Evolutionary conservation across 768 basidiomycete species (phyloP).

Genomic region (Saitozyma podzolica): DNA sequence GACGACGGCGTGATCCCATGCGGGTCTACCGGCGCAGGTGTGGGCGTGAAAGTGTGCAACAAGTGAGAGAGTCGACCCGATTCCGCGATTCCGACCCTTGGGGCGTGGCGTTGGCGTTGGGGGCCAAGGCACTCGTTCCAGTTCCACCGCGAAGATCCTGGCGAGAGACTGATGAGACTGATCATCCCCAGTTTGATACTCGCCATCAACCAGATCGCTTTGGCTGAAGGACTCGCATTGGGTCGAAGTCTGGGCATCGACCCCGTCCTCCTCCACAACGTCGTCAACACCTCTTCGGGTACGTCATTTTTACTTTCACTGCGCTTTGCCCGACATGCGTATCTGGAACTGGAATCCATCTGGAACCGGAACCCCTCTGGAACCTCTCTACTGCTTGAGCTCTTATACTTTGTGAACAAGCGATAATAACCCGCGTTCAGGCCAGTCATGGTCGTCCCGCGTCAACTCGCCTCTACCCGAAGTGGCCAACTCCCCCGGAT

Average conservation of each 20-base stretch:
- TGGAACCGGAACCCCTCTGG: neutral
- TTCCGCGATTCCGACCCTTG: neutral
- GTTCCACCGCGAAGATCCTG: neutral
- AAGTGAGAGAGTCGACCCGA: slow-evolving; percentile 24
- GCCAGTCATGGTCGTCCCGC: slow-evolving; percentile 44
- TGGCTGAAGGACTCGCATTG: slow-evolving; percentile 41
- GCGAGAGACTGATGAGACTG: neutral
- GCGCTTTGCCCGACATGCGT: neutral
- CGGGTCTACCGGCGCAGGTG: slow-evolving; percentile 39
- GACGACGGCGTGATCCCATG: slow-evolving; percentile 37
- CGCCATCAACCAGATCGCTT: slow-evolving; percentile 45
- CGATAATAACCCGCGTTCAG: slow-evolving; percentile 12
- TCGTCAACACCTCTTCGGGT: slow-evolving; percentile 44
- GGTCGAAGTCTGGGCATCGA: slow-evolving; percentile 39
- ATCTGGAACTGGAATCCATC: neutral
- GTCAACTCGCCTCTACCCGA: slow-evolving; percentile 38
- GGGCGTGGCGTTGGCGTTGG: too few relatives aligned
- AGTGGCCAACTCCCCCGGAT: slow-evolving; percentile 27
- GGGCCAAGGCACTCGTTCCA: neutral
- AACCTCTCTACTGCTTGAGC: neutral
- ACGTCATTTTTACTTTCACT: neutral
- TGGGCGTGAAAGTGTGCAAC: slow-evolving; percentile 47
- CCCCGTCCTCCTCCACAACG: slow-evolving; percentile 29
- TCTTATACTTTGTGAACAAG: neutral
- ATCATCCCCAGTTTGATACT: slow-evolving; percentile 30